These are phyloP conservation scores for Echria macrotheca DNA, from an alignment of 495 filamentous ascomycete genomes.

Conservation along the genomic window DNA sequence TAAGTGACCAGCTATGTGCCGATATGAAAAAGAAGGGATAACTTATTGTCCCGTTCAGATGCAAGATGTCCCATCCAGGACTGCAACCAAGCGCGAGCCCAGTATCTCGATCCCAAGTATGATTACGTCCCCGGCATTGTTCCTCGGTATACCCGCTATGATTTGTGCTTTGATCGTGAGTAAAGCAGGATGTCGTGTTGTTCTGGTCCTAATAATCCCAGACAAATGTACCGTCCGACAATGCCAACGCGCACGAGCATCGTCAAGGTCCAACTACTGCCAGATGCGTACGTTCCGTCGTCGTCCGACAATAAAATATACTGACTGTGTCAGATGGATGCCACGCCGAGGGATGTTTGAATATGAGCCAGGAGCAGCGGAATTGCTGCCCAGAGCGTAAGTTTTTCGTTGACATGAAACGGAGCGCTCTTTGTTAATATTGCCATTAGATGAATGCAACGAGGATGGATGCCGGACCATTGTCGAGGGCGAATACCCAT, in stretches of 20 bases:
- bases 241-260: constrained; percentile 11
- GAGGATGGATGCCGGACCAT: constrained; percentile 17
- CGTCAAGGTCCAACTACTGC: constrained; percentile 12
- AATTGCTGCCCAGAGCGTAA: constrained; percentile 23
- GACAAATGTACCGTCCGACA: constrained; percentile 23
- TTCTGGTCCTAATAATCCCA: too few species aligned
- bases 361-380: constrained; percentile 14
- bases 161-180: constrained; percentile 25
- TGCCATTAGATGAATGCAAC: constrained; percentile 18
- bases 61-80: constrained; percentile 18
- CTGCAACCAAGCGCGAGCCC: constrained; percentile 20
- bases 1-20: too few species aligned
- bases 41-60: constrained; percentile 19
- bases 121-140: constrained; percentile 11
- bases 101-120: constrained; percentile 21
- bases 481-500: constrained; percentile 16
- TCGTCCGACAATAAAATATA: too few species aligned
- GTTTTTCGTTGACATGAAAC: not conserved
- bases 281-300: constrained; percentile 10
- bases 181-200: too few species aligned
- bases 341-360: constrained; percentile 20
- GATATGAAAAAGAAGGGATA: too few species aligned
- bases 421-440: not conserved
- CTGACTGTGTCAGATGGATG: constrained; percentile 17
- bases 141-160: constrained; percentile 20